Evolutionary conservation across 768 basidiomycete genomes (phyloP).

Genomic region (Boletus patriciae): DNA sequence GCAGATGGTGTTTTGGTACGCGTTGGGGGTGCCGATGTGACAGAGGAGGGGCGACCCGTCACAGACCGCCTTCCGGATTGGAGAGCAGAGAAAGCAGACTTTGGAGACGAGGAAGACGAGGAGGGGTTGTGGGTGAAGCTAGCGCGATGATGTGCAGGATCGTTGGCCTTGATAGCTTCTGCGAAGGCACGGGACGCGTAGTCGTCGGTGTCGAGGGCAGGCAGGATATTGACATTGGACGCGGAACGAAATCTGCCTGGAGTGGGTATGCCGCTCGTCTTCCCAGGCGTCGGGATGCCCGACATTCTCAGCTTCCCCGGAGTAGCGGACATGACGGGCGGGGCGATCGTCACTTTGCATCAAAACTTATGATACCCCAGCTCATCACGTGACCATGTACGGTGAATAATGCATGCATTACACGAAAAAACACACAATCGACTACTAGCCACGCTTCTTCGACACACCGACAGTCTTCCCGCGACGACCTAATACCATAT

Average conservation of each 20-base stretch:
- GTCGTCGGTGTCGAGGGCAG: slow-evolving; percentile 44
- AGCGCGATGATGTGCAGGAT: slow-evolving; percentile 69
- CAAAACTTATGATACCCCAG: neutral
- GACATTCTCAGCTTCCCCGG: slow-evolving; percentile 45
- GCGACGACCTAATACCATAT: slow-evolving; percentile 65
- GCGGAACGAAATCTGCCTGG: slow-evolving; percentile 69
- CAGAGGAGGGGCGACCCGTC: slow-evolving; percentile 61
- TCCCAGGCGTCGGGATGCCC: slow-evolving; percentile 50
- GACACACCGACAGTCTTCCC: slow-evolving; percentile 97
- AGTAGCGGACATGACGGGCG: slow-evolving; percentile 40
- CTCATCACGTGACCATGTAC: slow-evolving; percentile 22
- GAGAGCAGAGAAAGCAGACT: slow-evolving; percentile 37
- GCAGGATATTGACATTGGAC: slow-evolving; percentile 47
- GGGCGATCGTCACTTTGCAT: neutral
- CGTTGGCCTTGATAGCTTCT: slow-evolving; percentile 78
- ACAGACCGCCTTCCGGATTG: slow-evolving; percentile 46
- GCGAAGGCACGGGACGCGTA: slow-evolving; percentile 71
- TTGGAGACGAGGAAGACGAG: slow-evolving; percentile 51
- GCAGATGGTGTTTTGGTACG: slow-evolving; percentile 54
- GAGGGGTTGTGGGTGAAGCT: slow-evolving; percentile 39
- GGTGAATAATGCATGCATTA: slow-evolving; percentile 3
- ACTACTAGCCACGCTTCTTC: slow-evolving; percentile 75
- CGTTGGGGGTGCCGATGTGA: slow-evolving; percentile 51
- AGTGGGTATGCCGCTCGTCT: slow-evolving; percentile 57
- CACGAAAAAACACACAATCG: neutral